Evolutionary conservation across 768 basidiomycete species (phyloP), one percentile per base, ranked within the genome.

Genomic region (Mycena kentingensis): DNA sequence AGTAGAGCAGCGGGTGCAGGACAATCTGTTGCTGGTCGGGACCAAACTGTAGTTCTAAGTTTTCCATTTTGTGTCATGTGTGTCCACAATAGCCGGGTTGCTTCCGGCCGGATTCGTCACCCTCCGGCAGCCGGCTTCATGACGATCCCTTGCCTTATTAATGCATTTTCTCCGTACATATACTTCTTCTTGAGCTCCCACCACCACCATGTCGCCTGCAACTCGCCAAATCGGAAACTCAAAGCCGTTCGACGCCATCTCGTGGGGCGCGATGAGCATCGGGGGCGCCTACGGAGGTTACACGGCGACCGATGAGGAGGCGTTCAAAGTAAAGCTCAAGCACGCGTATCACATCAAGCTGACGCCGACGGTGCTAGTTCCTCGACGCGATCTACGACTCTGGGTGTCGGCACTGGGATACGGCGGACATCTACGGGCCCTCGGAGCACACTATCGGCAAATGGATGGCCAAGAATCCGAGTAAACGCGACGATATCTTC

Each of bases 211-310:
- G n/a, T n/a, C n/a, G n/a, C n/a, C n/a, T n/a, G n/a, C n/a, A 68
- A 18, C 73, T 69, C 45, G 74, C 31, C 44, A 73, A 45, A 76
- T 68, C 50, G 68, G 81, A 29, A 75, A 75, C 7, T 55, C 65
- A 18, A 49, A 57, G 5, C 52, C 63, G 13, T 68, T 77, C 31
- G 67, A 72, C 6, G 72, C 76, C 46, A 71, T 82, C 18, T 78
- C 79, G 5, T 79, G 75, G 53, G 80, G 81, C 19, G 69, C 71
- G n/a, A 82, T 81, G 80, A 78, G 78, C 10, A 63, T 80, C 26
- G 67, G 74, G 18, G 68, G 65, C 2, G 70, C 49, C 46, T 80
- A 79, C 41, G 79, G 80, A 21, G 49, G 52, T n/a, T n/a, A n/a
- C 0, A 58, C 62, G 0, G 66, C 62, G 21, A 50, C 75, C 16